phyloP scores from a whole-genome alignment of 495 filamentous ascomycete species.

The Hypoxylon fuscum region DNA sequence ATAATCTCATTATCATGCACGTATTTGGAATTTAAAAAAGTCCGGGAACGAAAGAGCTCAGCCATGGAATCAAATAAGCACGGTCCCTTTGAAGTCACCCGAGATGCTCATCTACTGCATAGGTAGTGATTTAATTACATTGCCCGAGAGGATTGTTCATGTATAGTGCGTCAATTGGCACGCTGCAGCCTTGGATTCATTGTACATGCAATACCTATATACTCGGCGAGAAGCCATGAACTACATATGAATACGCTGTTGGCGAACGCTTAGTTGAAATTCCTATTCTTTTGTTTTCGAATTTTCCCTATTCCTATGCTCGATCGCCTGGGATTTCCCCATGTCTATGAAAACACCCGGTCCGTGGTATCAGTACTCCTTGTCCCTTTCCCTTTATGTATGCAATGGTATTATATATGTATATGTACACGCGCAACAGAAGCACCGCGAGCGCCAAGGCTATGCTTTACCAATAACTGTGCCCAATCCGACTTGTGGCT shows the following conservation, averaged over 20 bases:
- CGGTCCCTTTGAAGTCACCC: too few species aligned
- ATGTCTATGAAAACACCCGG: slow-evolving; percentile 23
- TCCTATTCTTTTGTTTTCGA: not conserved
- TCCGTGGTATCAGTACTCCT: slow-evolving; percentile 35
- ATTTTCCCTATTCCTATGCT: slow-evolving; percentile 8
- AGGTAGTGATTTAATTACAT: too few species aligned
- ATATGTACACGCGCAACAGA: slow-evolving; percentile 37
- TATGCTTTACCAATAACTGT: slow-evolving; percentile 30
- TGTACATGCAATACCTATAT: too few species aligned
- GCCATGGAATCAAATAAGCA: too few species aligned
- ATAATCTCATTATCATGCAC: too few species aligned
- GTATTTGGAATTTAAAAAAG: too few species aligned
- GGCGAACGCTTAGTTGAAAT: not conserved
- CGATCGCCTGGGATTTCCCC: slow-evolving; percentile 9
- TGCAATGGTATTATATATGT: slow-evolving; percentile 27
- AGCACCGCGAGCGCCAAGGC: slow-evolving; percentile 37
- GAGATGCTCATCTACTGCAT: too few species aligned
- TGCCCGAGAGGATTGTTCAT: too few species aligned
- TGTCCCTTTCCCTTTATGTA: slow-evolving; percentile 25
- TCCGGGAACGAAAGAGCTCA: too few species aligned
- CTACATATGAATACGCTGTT: not conserved
- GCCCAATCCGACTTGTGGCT: slow-evolving; percentile 15
- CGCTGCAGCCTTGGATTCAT: too few species aligned
- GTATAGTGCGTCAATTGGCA: too few species aligned
- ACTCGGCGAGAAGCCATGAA: too few species aligned